Evolutionary conservation across 2,329 filamentous ascomycete species (phyloP), one percentile per base, ranked within the genome.

Genomic region (Pezicula rhizophila): DNA sequence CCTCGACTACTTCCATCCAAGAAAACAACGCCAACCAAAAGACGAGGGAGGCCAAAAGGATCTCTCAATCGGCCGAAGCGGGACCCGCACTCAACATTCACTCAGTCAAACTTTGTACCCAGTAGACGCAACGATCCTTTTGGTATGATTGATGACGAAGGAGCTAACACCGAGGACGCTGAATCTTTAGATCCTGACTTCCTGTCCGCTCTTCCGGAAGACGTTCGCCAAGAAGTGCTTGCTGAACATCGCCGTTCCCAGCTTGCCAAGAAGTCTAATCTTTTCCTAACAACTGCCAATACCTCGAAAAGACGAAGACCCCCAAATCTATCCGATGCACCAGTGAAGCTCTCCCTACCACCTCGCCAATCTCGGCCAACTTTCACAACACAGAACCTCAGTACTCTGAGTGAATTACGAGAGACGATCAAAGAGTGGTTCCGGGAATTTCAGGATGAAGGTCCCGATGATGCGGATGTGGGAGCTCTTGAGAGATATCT

Each of bases 401-500:
- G 71, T 2, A 64, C 64, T 4, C 57, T 82, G 6, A 64, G 72
- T 0, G 86, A 95, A 56, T 72, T 97, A 47, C 79, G 90, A 40
- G 75, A 80, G 34, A 89, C 89, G 62, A 71, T 96, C 12, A 78
- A 74, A 47, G 80, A 80, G 4, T 99, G 93, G 93, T 78, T 89
- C 55, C 64, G 70, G 2, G 82, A 85, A 52, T 95, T 92, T 52
- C 71, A 67, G 33, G 73, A 74, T 5, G 85, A 91, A 3, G 89
- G 87, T 0, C 93, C 93, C 1, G 90, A 93, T 66, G 68, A 69
- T 0, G 82, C 87, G 49, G 93, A 99, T 66, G 84, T 92, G 0
- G 76, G 76, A 37, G 82, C 91, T 34, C 73, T 97, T 52, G 79
- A 77, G 47, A 78, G 73, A 59, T 97, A 95, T 65, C 66, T 97